Conservation (phyloP, 345 rosid species). For the Durio zibethinus region DNA sequence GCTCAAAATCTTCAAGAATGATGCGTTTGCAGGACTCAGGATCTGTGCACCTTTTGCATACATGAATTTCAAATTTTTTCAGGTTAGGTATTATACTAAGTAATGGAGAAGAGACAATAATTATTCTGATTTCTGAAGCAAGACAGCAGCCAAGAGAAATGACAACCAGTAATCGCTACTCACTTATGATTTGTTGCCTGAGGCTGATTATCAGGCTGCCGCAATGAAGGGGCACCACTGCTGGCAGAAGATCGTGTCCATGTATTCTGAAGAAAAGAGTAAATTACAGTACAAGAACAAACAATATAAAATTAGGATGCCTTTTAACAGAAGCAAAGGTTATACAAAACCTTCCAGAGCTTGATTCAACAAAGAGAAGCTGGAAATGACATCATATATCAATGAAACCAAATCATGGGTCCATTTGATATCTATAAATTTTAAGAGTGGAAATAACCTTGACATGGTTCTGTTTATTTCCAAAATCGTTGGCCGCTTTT, state of each 20-base stretch:
- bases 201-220: slow-evolving; percentile 46
- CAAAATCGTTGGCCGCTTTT: slow-evolving; percentile 29
- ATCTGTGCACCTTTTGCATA: slow-evolving; percentile 66
- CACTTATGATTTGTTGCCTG: slow-evolving; percentile 64
- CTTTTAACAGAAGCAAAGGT: slow-evolving; percentile 4
- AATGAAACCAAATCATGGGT: neutral
- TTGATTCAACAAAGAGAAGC: neutral
- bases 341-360: neutral
- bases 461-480: slow-evolving; percentile 44
- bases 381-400: slow-evolving; percentile 5
- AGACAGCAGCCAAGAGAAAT: neutral
- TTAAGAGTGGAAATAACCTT: slow-evolving; percentile 43
- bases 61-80: slow-evolving; percentile 8
- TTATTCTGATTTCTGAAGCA: neutral
- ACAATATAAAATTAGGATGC: neutral
- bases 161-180: slow-evolving; percentile 19
- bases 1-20: slow-evolving; percentile 69
- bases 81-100: slow-evolving; percentile 1
- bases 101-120: slow-evolving; percentile 9
- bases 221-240: slow-evolving; percentile 37
- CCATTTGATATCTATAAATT: neutral
- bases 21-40: slow-evolving; percentile 64
- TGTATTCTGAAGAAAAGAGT: slow-evolving; percentile 57
- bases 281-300: neutral
- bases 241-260: slow-evolving; percentile 58